Percentiles rank a stretch among this genome's conserved stretches.
Conservation (phyloP, 805 yeast genomes). For the Komagataella pseudopastoris region DNA sequence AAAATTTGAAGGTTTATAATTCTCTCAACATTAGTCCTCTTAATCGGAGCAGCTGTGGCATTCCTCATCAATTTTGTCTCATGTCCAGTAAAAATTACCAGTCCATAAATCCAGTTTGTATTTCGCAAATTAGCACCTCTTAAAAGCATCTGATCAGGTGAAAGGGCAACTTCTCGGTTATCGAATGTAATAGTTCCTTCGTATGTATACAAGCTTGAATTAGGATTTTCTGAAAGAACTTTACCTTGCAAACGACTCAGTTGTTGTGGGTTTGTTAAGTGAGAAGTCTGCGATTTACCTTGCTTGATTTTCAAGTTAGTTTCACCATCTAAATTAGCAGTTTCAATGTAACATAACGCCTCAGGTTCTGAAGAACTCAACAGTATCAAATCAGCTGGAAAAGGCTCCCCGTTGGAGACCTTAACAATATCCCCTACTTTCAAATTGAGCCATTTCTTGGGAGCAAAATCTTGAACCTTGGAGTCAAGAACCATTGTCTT, state of each 20-base stretch:
- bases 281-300: constrained; percentile 65
- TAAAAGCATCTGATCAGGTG: constrained; percentile 83
- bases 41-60: constrained; percentile 97
- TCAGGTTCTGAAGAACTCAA: constrained; percentile 94
- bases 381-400: constrained; percentile 86
- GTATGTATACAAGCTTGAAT: constrained; percentile 84
- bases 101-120: constrained; percentile 90
- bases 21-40: constrained; percentile 92
- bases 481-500: constrained; percentile 51
- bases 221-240: constrained; percentile 81
- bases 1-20: constrained; percentile 87
- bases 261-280: constrained; percentile 51
- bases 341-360: constrained; percentile 93
- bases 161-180: constrained; percentile 49
- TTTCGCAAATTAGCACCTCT: constrained; percentile 95
- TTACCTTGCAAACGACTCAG: constrained; percentile 40
- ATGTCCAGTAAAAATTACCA: constrained; percentile 93
- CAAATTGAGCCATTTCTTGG: constrained; percentile 74
- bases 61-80: constrained; percentile 97
- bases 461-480: constrained; percentile 43
- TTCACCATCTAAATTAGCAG: constrained; percentile 96
- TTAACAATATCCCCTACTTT: constrained; percentile 84
- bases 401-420: constrained; percentile 75
- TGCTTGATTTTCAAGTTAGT: constrained; percentile 94
- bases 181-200: constrained; percentile 72